These are phyloP conservation scores for Fonsecaea erecta DNA, from an alignment of 2,329 filamentous ascomycete species.

Conservation along the genomic window DNA sequence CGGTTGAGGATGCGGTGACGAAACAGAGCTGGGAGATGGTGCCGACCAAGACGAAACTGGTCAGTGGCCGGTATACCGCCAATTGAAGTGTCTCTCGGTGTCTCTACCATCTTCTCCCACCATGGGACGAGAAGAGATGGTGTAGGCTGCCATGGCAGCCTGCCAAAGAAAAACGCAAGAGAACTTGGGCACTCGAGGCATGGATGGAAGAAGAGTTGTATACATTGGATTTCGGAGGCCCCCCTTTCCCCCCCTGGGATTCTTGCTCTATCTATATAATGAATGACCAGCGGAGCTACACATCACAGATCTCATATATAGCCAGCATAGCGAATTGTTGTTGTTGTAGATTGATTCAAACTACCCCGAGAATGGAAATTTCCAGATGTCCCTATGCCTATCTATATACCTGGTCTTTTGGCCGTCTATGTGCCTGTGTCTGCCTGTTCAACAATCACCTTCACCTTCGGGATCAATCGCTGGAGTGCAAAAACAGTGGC, in stretches of 20 bases:
- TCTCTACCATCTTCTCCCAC: neutral
- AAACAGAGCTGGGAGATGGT: conserved; percentile 67
- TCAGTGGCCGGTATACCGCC: conserved; percentile 76
- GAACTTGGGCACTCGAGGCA: neutral
- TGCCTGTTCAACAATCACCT: no score
- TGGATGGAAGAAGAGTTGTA: conserved; percentile 1
- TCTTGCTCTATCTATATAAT: neutral
- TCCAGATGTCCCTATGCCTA: no score
- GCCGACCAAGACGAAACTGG: conserved; percentile 67
- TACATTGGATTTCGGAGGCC: neutral
- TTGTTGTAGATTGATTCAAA: no score
- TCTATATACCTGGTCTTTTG: no score
- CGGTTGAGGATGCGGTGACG: conserved; percentile 37
- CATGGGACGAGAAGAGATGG: neutral
- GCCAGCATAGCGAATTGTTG: no score
- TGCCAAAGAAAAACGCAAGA: neutral
- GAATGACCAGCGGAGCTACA: neutral
- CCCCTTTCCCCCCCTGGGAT: no score
- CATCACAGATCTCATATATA: neutral
- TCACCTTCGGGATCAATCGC: no score
- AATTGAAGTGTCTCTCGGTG: conserved; percentile 40
- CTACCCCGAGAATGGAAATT: no score
- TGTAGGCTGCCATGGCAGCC: no score
- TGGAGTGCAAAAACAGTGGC: no score
- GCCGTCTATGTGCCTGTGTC: no score